A percentile compares a stretch with the other conserved stretches of the same genome.
These are phyloP conservation scores for Coleophoma eucalyptorum DNA, from an alignment of 2,329 filamentous ascomycete genomes.

Conservation along the genomic window DNA sequence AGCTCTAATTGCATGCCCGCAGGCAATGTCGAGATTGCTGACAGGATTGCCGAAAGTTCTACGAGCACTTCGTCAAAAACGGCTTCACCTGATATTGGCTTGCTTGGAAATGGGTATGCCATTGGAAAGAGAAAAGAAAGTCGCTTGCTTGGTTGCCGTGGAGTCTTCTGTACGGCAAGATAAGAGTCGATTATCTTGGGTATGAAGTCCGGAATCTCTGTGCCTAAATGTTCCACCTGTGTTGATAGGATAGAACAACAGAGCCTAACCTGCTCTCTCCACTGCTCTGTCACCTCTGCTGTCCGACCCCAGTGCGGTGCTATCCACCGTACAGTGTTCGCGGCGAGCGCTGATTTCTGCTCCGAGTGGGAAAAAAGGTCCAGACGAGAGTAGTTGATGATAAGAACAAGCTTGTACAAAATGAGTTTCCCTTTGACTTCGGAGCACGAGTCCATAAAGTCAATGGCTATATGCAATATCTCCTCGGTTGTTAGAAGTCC, in stretches of 20 bases:
- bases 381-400: conserved; percentile 85
- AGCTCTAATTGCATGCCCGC: conserved; percentile 73
- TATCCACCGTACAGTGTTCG: conserved; percentile 87
- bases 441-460: conserved; percentile 89
- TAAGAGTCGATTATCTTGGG: conserved; percentile 91
- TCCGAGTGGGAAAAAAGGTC: conserved; percentile 78
- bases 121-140: conserved; percentile 89
- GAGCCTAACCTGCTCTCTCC: conserved; percentile 87
- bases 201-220: conserved; percentile 84
- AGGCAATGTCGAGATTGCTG: conserved; percentile 72
- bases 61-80: conserved; percentile 82
- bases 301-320: conserved; percentile 87
- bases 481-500: conserved; percentile 76
- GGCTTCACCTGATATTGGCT: conserved; percentile 53
- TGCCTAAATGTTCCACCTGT: conserved; percentile 72
- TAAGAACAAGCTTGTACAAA: conserved; percentile 86
- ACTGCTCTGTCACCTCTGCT: conserved; percentile 73
- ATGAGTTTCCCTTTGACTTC: conserved; percentile 87
- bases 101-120: conserved; percentile 82
- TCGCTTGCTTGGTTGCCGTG: conserved; percentile 52
- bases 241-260: conserved; percentile 91
- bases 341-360: conserved; percentile 67
- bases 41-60: conserved; percentile 84
- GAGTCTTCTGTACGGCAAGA: conserved; percentile 61
- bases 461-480: conserved; percentile 85